Evolutionary conservation across 495 filamentous ascomycete species (phyloP).

Genomic region (Podospora anserina): DNA sequence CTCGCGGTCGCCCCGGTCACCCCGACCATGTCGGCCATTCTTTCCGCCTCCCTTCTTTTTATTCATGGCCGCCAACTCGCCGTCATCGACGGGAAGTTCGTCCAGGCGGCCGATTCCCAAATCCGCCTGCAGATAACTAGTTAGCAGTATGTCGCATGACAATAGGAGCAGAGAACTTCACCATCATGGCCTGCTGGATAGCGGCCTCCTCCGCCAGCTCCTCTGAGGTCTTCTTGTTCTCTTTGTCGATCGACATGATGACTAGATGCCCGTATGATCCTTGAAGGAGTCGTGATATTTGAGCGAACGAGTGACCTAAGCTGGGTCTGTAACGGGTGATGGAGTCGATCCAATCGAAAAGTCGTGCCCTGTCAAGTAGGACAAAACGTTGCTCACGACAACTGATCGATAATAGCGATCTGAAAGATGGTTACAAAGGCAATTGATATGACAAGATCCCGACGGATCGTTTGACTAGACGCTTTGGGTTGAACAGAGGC

Average conservation of each 20-base stretch:
- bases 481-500: too few relatives aligned
- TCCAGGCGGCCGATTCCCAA: conserved; percentile 19
- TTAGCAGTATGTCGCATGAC: conserved; percentile 1
- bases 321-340: background rate
- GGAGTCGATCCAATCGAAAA: background rate
- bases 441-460: background rate
- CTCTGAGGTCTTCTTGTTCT: background rate
- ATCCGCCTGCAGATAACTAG: conserved; percentile 19
- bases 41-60: background rate
- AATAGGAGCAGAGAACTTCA: background rate
- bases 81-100: conserved; percentile 18
- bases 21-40: background rate
- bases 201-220: background rate
- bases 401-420: background rate
- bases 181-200: conserved; percentile 9
- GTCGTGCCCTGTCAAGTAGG: background rate
- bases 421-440: background rate
- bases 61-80: background rate
- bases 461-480: background rate
- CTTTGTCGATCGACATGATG: background rate
- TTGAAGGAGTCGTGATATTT: background rate
- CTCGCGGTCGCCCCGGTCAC: background rate
- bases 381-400: background rate
- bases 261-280: background rate
- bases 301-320: background rate